These are phyloP conservation scores for Sphenostylis stenocarpa DNA, from an alignment of 306 rosid species.

Conservation along the genomic window DNA sequence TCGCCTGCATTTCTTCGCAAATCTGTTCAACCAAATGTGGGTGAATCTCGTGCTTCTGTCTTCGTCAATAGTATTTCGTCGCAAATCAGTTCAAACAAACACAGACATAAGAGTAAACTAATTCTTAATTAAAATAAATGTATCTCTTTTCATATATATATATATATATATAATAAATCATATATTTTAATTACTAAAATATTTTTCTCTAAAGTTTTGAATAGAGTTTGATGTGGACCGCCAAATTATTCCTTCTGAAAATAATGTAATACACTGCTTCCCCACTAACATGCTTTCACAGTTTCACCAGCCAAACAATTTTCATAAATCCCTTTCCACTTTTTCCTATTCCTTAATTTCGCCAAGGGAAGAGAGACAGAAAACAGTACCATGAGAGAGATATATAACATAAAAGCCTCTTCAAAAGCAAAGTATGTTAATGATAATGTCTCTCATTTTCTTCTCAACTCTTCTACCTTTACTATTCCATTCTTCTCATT, in stretches of 20 bases:
- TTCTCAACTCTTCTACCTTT: conserved; percentile 26
- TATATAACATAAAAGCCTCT: not conserved
- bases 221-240: not conserved
- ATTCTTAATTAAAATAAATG: too few species aligned
- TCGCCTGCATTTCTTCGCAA: too few species aligned
- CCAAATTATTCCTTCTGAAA: not conserved
- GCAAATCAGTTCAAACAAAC: too few species aligned
- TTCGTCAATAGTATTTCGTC: too few species aligned
- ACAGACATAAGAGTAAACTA: too few species aligned
- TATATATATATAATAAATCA: too few species aligned
- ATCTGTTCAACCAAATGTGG: too few species aligned
- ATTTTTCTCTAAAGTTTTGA: not conserved
- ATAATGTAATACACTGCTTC: not conserved
- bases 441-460: conserved; percentile 32
- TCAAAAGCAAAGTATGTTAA: not conserved
- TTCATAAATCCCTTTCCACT: not conserved
- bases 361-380: not conserved
- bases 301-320: not conserved
- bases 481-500: conserved; percentile 48
- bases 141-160: too few species aligned
- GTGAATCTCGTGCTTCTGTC: too few species aligned
- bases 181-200: too few species aligned
- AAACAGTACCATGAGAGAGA: not conserved
- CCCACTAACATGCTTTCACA: not conserved
- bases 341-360: not conserved